Percentiles rank a stretch among this genome's conserved stretches.
phyloP scores from a whole-genome alignment of 139 green algal species.

The Yamagishiella unicocca region DNA sequence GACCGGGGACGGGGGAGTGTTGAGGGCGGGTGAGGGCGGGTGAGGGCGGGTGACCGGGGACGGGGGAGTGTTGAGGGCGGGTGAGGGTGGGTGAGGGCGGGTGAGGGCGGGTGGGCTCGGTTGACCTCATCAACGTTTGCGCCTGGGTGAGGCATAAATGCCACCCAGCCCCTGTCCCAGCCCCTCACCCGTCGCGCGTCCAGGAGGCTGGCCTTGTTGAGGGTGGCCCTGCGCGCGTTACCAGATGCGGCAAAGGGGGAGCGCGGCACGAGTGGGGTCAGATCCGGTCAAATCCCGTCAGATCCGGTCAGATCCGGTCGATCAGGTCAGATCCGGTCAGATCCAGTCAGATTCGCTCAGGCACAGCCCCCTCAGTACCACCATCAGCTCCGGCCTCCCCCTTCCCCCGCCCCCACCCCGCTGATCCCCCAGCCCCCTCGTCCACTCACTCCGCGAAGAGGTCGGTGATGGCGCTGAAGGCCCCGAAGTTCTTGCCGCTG shows the following conservation, averaged over 20 bases:
- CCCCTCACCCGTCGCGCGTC: not conserved
- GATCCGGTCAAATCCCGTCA: no score
- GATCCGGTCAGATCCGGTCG: no score
- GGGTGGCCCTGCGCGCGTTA: slow-evolving; percentile 11
- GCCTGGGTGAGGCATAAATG: not conserved
- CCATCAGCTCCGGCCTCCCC: not conserved
- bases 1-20: not conserved
- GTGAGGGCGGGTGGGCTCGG: no score
- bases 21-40: no score
- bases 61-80: not conserved
- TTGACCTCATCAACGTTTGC: no score
- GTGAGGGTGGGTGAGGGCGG: no score
- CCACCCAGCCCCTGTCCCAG: not conserved
- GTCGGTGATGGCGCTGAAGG: slow-evolving; percentile 27
- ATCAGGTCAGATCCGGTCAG: no score
- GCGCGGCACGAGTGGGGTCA: no score
- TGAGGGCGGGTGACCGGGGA: not conserved
- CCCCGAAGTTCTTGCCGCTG: not conserved
- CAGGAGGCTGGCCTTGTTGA: slow-evolving; percentile 41
- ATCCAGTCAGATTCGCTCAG: no score
- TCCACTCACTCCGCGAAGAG: slow-evolving; percentile 26
- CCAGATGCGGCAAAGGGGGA: not conserved
- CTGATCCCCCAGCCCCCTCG: not conserved
- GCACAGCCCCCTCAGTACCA: not conserved
- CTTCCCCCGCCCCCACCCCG: not conserved